Evolutionary conservation across 2,329 filamentous ascomycete genomes (phyloP), one percentile per base, ranked within the genome.

Genomic region (Trichoderma pleuroti): DNA sequence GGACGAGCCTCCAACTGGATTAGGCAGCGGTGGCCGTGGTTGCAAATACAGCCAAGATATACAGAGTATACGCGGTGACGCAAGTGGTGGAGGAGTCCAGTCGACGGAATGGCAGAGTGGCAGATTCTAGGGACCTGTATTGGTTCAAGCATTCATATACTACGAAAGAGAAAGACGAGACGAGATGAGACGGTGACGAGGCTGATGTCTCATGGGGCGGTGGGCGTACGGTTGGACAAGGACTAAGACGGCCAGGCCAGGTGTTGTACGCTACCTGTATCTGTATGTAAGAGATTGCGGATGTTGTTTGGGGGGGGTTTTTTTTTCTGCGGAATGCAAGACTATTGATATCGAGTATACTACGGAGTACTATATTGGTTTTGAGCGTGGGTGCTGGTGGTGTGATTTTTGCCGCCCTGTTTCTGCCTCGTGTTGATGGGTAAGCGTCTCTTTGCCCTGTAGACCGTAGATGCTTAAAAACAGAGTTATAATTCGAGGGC

Each of bases 261-360:
- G 46, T 68, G 42, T 54, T 68, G 69, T 61, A 68, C 46, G 69
- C 69, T 68, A 61, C 57, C 54, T 71, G 56, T 71, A 68, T 71
- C 52, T 61, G 66, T 71, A 68, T 68, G 54, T 71, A 61, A 60
- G 63, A 59, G 28, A 36, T 26, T 49, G 66, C 52, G 56, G 39
- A 52, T 21, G 66, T 28, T 42, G 36, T 64, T 64, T 67, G 21
- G 39, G n/a, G n/a, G n/a, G n/a, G n/a, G 14, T 42, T 52, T 24
- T 52, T 36, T n/a, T 46, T n/a, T 46, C 9, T 52, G 26, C 21
- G 49, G n/a, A 52, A 69, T 62, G 34, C 67, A 56, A 63, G n/a
- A 63, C 26, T 54, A 49, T 68, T 46, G n/a, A 49, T 49, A 49
- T 24, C 16, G n/a, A 69, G 28, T 28, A 49, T 7, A 63, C 21